Base-by-base conservation (phyloP, 306 rosid genomes). In the Quercus engelmannii region DNA sequence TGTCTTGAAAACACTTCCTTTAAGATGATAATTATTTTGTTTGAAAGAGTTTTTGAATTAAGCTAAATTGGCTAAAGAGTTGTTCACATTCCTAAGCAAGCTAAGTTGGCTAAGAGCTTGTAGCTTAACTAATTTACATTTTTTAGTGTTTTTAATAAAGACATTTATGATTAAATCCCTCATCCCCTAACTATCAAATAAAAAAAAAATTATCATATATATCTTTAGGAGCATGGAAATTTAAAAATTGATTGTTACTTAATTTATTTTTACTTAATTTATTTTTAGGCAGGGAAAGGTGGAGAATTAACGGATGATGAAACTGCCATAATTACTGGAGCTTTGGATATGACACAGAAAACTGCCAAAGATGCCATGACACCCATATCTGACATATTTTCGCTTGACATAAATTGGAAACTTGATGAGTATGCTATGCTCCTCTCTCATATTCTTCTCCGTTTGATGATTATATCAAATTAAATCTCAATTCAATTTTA, bases 291-390 rank as follows among this genome's bases (percentile, higher is more conserved):
- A 57, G 95, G 97, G 74, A 93, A 88, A 81, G 98, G 98, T 52
- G 97, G 97, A 83, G 97, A 93, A 14, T 81, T 93, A 69, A 85
- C 94, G 3, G 87, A 78, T 74, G 87, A 86, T 76, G 98, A 92
- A 86, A 89, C 93, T 56, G 81, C 76, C 20, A 90, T 93, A 65
- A 94, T 94, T 73, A 74, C 86, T 52, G 96, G 98, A 74, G 97
- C 97, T 59, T 77, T 94, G 79, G 97, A 92, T 77, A 83, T 93
- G 90, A 88, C 94, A 65, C 83, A 78, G 71, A 93, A 93, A 84
- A 90, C 88, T 71, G 96, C 92, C 46, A 80, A 78, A 85, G 96
- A 93, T 89, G 95, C 97, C 74, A 92, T 93, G 98, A 91, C 92
- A 62, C 92, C 92, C 28, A 78, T 89, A 74, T 81, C 92, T 74